A percentile compares a stretch with the other conserved stretches of the same genome.
Conservation (phyloP, 2,329 filamentous ascomycete species). For the Juglanconis juglandina region DNA sequence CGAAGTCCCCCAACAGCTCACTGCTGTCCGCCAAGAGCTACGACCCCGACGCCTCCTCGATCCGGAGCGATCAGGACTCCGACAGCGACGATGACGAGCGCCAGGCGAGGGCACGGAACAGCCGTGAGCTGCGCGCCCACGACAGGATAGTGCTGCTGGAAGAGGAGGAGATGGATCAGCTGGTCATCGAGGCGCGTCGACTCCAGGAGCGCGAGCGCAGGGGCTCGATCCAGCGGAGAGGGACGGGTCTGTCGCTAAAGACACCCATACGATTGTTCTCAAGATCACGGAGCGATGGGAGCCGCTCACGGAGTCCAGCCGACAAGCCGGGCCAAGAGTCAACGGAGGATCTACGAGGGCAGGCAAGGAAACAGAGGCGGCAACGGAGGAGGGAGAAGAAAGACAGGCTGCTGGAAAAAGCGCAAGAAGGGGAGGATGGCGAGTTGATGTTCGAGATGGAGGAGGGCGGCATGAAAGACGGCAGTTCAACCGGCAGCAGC, state of each 20-base stretch:
- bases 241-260: conserved; percentile 45
- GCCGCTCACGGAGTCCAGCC: conserved; percentile 36
- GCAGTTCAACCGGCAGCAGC: conserved; percentile 62
- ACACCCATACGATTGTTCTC: conserved; percentile 46
- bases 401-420: conserved; percentile 50
- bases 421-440: conserved; percentile 64
- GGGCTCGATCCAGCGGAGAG: conserved; percentile 25
- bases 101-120: conserved; percentile 62
- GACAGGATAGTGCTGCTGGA: conserved; percentile 70
- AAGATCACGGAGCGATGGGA: conserved; percentile 34
- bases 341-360: conserved; percentile 45
- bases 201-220: conserved; percentile 45
- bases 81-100: conserved; percentile 75
- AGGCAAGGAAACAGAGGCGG: conserved; percentile 49
- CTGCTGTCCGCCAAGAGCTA: conserved; percentile 63
- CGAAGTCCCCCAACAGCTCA: conserved; percentile 28
- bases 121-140: conserved; percentile 65
- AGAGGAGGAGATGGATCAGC: conserved; percentile 66
- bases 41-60: conserved; percentile 66
- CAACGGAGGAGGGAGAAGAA: conserved; percentile 51
- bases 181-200: conserved; percentile 52
- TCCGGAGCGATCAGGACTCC: conserved; percentile 69
- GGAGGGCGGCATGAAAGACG: conserved; percentile 68
- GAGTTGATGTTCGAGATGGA: conserved; percentile 90
- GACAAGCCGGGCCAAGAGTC: conserved; percentile 35